Conservation (phyloP, 495 filamentous ascomycete species). For the Acidomyces sp. region DNA sequence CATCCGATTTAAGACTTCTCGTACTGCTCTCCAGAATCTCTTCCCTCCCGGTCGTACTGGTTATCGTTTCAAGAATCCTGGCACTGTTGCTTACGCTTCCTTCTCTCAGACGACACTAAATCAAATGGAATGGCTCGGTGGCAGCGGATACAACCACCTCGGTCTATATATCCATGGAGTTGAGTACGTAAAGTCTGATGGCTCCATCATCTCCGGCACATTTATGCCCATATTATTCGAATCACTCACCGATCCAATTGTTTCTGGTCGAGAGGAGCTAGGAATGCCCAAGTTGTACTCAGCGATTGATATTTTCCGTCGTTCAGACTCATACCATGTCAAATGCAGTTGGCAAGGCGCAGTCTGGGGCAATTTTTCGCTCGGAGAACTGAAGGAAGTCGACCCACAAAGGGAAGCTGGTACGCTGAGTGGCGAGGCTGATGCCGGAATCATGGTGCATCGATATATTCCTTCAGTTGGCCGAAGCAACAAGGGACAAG, state of each 20-base stretch:
- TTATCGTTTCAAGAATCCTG: slow-evolving; percentile 35
- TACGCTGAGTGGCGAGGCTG: neutral
- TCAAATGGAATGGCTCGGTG: slow-evolving; percentile 44
- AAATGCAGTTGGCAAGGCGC: slow-evolving; percentile 14
- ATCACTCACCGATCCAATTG: slow-evolving; percentile 39
- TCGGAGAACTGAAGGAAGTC: slow-evolving; percentile 1
- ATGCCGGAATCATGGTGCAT: slow-evolving; percentile 30
- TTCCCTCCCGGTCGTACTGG: slow-evolving; percentile 35
- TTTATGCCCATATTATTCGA: slow-evolving; percentile 45
- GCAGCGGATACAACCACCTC: slow-evolving; percentile 41
- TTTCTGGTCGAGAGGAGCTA: slow-evolving; percentile 42
- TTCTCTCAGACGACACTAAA: slow-evolving; percentile 37
- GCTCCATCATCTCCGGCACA: slow-evolving; percentile 34
- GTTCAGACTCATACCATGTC: slow-evolving; percentile 29
- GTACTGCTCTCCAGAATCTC: slow-evolving; percentile 44
- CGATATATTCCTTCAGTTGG: slow-evolving; percentile 39
- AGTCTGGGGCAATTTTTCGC: slow-evolving; percentile 1
- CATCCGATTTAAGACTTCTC: slow-evolving; percentile 44
- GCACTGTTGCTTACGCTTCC: slow-evolving; percentile 38
- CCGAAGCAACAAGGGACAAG: slow-evolving; percentile 30
- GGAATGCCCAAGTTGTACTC: slow-evolving; percentile 20
- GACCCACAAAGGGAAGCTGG: neutral
- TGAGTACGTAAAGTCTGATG: slow-evolving; percentile 39
- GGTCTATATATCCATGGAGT: slow-evolving; percentile 47
- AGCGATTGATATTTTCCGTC: neutral